Evolutionary conservation across 2,329 filamentous ascomycete genomes (phyloP).

Genomic region (Beauveria varroae): DNA sequence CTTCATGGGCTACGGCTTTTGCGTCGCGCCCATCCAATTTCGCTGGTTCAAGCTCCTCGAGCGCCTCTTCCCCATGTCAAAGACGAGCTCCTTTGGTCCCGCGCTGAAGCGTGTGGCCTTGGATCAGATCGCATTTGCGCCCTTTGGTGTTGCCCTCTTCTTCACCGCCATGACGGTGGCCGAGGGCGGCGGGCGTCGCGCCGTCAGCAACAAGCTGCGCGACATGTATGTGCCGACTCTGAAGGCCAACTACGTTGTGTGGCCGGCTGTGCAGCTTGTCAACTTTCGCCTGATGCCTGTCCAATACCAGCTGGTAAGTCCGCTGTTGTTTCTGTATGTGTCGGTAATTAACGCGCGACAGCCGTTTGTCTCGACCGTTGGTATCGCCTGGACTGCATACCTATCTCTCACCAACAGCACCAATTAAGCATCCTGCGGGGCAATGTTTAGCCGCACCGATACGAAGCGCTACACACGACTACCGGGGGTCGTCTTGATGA

Average conservation of each 20-base stretch:
- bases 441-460: no score
- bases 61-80: slow-evolving; percentile 74
- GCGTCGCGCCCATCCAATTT: slow-evolving; percentile 92
- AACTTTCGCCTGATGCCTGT: slow-evolving; percentile 95
- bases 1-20: slow-evolving; percentile 96
- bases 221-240: slow-evolving; percentile 92
- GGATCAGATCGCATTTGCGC: slow-evolving; percentile 90
- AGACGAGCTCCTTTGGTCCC: slow-evolving; percentile 63
- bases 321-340: slow-evolving; percentile 10
- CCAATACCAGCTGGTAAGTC: slow-evolving; percentile 87
- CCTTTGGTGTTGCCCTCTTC: slow-evolving; percentile 78
- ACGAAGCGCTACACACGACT: no score
- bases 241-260: slow-evolving; percentile 92
- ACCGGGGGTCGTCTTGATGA: no score
- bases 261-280: slow-evolving; percentile 92
- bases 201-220: slow-evolving; percentile 74
- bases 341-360: slow-evolving; percentile 26
- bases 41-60: slow-evolving; percentile 90
- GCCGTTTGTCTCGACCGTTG: slow-evolving; percentile 93
- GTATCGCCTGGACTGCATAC: slow-evolving; percentile 97
- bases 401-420: slow-evolving; percentile 85
- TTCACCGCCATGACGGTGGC: slow-evolving; percentile 96
- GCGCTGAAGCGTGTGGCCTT: slow-evolving; percentile 85
- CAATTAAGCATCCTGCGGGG: slow-evolving; percentile 44
- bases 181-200: slow-evolving; percentile 79